A percentile compares a stretch with the other conserved stretches of the same genome.
phyloP scores from a whole-genome alignment of 352 stramenopile species.

The Pythium periplocum region DNA sequence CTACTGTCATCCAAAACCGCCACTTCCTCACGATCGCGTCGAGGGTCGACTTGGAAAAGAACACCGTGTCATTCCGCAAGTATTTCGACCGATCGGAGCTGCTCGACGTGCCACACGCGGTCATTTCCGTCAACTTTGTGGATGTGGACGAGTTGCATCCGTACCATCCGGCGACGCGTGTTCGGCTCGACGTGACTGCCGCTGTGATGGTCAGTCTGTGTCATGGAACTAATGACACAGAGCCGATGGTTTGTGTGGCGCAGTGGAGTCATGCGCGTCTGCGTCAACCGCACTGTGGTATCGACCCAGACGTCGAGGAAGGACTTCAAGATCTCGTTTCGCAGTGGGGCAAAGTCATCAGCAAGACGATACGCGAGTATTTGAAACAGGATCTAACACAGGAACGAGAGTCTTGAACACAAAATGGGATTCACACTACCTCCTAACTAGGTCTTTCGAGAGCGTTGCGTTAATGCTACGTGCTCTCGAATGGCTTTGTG shows the following conservation, averaged over 20 bases:
- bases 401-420: too few relatives aligned
- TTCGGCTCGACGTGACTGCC: constrained; percentile 1
- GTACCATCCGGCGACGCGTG: constrained; percentile 2
- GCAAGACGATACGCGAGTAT: not conserved
- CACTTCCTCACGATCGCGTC: not conserved
- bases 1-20: not conserved
- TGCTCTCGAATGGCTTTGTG: too few relatives aligned
- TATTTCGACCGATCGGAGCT: constrained; percentile 11
- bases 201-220: not conserved
- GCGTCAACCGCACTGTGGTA: not conserved
- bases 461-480: too few relatives aligned
- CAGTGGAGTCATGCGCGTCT: not conserved
- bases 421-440: too few relatives aligned
- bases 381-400: not conserved
- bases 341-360: not conserved
- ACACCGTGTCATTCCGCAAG: constrained; percentile 2
- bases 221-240: not conserved
- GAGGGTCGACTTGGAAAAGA: constrained; percentile 4
- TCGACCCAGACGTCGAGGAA: not conserved
- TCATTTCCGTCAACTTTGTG: constrained; percentile 6
- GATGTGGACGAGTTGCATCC: constrained; percentile 10
- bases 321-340: not conserved
- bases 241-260: not conserved
- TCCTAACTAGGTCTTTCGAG: too few relatives aligned
- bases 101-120: not conserved